Evolutionary conservation across 108 stramenopile species (phyloP).

Genomic region (Fistulifera solaris): DNA sequence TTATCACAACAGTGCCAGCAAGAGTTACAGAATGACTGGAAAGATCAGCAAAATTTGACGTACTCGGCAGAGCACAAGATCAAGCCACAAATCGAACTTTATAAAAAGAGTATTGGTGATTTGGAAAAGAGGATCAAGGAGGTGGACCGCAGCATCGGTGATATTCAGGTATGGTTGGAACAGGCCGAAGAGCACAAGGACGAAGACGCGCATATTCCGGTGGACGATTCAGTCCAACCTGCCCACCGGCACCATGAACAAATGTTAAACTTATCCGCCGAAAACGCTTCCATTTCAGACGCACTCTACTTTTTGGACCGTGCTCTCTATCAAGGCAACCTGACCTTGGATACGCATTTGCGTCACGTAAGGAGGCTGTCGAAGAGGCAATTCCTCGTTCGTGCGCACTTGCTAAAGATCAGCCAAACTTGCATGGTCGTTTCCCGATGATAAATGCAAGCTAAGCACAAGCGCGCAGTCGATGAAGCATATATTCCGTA

Average conservation of each 20-base stretch:
- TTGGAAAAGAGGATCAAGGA: slow-evolving; percentile 27
- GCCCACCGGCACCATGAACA: slow-evolving; percentile 45
- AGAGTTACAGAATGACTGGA: slow-evolving; percentile 31
- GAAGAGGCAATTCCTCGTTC: slow-evolving; percentile 72
- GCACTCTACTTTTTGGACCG: slow-evolving; percentile 76
- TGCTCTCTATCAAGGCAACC: slow-evolving; percentile 46
- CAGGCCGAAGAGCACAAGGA: slow-evolving; percentile 21
- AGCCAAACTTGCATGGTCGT: slow-evolving; percentile 15
- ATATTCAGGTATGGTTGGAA: slow-evolving; percentile 43
- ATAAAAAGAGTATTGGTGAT: slow-evolving; percentile 24
- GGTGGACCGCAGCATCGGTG: slow-evolving; percentile 34
- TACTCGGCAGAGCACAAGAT: slow-evolving; percentile 15
- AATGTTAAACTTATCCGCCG: slow-evolving; percentile 62
- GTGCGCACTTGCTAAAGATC: slow-evolving; percentile 54
- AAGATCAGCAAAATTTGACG: slow-evolving; percentile 41
- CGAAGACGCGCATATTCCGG: slow-evolving; percentile 4
- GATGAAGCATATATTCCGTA: neutral
- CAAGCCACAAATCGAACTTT: slow-evolving; percentile 31
- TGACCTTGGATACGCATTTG: slow-evolving; percentile 62
- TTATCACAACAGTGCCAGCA: slow-evolving; percentile 24
- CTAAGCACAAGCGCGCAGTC: neutral
- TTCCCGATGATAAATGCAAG: slow-evolving; percentile 3
- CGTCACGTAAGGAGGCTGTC: slow-evolving; percentile 69
- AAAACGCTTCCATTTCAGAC: slow-evolving; percentile 69
- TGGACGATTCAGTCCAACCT: slow-evolving; percentile 43